These are phyloP conservation scores for Alternaria angustiovoidea DNA, from an alignment of 2,329 filamentous ascomycete species.

Conservation along the genomic window DNA sequence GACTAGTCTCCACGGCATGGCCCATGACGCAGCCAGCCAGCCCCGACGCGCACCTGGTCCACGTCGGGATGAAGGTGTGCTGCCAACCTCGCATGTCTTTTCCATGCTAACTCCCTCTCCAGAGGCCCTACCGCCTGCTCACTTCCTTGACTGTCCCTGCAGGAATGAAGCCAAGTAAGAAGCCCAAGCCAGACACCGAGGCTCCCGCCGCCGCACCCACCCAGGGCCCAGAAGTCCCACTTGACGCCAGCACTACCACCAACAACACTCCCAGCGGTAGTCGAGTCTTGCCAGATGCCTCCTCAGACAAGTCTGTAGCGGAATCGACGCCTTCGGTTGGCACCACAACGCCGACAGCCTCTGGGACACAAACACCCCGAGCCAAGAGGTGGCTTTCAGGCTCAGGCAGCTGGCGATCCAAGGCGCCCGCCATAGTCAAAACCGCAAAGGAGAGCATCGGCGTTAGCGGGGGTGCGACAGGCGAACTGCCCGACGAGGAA, in stretches of 20 bases:
- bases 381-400: conserved; percentile 55
- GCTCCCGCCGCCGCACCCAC: conserved; percentile 27
- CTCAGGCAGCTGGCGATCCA: conserved; percentile 55
- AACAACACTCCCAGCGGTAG: conserved; percentile 25
- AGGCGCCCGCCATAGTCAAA: conserved; percentile 57
- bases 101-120: conserved; percentile 15
- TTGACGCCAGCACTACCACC: conserved; percentile 20
- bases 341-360: conserved; percentile 24
- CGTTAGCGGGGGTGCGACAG: conserved; percentile 53
- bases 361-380: conserved; percentile 31
- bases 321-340: conserved; percentile 23
- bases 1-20: conserved; percentile 17
- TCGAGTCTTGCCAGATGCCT: conserved; percentile 22
- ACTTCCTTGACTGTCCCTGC: conserved; percentile 15
- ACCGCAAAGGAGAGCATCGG: conserved; percentile 58
- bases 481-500: conserved; percentile 48
- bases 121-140: conserved; percentile 33
- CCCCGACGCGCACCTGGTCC: conserved; percentile 19
- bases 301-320: conserved; percentile 22
- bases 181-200: conserved; percentile 51
- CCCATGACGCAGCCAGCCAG: conserved; percentile 13
- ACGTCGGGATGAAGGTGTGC: conserved; percentile 30
- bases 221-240: conserved; percentile 16
- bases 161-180: conserved; percentile 54
- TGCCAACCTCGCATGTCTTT: conserved; percentile 14